Percentiles rank a stretch among this genome's conserved stretches.
These are phyloP conservation scores for Chlamydomonas sphaeroides DNA, from an alignment of 139 green algal species.

Conservation along the genomic window DNA sequence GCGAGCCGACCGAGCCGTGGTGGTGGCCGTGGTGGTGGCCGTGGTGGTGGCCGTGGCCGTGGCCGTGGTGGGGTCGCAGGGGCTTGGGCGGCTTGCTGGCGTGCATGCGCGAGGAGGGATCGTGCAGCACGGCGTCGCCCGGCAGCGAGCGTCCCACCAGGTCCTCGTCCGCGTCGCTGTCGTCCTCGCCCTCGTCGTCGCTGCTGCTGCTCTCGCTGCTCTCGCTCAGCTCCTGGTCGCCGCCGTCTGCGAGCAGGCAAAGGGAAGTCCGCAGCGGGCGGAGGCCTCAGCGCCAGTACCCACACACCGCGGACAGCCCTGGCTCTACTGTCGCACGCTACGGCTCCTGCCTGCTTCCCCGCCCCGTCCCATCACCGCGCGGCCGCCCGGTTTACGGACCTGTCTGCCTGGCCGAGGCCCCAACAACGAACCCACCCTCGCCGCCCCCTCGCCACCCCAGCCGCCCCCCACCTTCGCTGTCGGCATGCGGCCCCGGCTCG, in stretches of 20 bases:
- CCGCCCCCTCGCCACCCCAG: too few species aligned
- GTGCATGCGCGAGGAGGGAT: constrained; percentile 5
- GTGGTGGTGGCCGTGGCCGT: not conserved
- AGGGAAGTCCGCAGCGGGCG: too few species aligned
- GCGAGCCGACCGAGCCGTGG: not conserved
- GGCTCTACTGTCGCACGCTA: too few species aligned
- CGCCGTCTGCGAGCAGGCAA: constrained; percentile 5
- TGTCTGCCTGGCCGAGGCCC: too few species aligned
- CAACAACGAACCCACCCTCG: too few species aligned
- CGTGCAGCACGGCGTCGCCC: constrained; percentile 39
- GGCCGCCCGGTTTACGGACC: too few species aligned
- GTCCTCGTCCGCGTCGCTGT: constrained; percentile 29
- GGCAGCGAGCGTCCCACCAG: constrained; percentile 23
- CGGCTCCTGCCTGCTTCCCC: too few species aligned
- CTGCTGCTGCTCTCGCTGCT: constrained; percentile 13
- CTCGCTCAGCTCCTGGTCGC: not conserved
- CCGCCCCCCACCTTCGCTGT: not conserved
- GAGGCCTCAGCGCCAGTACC: too few species aligned
- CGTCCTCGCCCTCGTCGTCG: not conserved
- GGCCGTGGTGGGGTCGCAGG: too few species aligned
- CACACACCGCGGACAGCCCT: too few species aligned
- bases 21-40: not conserved
- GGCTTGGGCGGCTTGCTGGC: not conserved
- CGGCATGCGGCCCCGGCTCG: not conserved
- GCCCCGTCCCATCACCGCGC: too few species aligned